These are phyloP conservation scores for Tanacetum coccineum DNA, from an alignment of 129 eudicot species.

Conservation along the genomic window DNA sequence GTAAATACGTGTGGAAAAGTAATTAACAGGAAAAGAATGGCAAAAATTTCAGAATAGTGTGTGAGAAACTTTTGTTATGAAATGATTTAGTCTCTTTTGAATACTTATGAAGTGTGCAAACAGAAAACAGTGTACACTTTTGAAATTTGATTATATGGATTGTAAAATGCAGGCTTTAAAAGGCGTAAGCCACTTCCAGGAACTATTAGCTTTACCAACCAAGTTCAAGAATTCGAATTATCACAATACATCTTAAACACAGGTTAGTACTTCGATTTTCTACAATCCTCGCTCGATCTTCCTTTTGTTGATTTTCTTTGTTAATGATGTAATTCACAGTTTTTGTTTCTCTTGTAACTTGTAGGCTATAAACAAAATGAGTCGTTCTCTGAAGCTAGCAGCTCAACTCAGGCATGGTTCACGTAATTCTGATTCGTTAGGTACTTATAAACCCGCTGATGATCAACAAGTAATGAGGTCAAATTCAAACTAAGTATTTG, in stretches of 20 bases:
- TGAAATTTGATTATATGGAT: background rate
- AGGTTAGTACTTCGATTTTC: background rate
- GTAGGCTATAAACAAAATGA: background rate
- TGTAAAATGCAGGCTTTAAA: conserved; percentile 18
- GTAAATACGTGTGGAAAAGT: too few relatives aligned
- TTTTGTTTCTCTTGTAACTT: conserved; percentile 14
- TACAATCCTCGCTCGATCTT: background rate
- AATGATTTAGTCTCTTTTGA: too few relatives aligned
- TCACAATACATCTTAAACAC: conserved; percentile 20
- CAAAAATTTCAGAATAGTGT: too few relatives aligned
- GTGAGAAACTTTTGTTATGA: too few relatives aligned
- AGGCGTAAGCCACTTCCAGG: background rate
- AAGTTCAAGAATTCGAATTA: background rate
- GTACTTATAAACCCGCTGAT: background rate
- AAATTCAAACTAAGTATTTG: background rate
- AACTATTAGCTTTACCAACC: background rate
- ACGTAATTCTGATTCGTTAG: conserved; percentile 1
- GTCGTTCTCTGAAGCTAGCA: conserved; percentile 15
- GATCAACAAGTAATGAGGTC: conserved; percentile 20
- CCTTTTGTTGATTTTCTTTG: background rate
- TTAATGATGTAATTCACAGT: background rate
- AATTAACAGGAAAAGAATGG: too few relatives aligned
- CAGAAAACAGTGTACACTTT: background rate
- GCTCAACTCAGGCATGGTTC: conserved; percentile 1
- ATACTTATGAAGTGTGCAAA: too few relatives aligned